A percentile compares a stretch with the other conserved stretches of the same genome.
phyloP scores from a whole-genome alignment of 371 early-diverging fungal genomes.

The Amoeboaphelidium protococcarum region DNA sequence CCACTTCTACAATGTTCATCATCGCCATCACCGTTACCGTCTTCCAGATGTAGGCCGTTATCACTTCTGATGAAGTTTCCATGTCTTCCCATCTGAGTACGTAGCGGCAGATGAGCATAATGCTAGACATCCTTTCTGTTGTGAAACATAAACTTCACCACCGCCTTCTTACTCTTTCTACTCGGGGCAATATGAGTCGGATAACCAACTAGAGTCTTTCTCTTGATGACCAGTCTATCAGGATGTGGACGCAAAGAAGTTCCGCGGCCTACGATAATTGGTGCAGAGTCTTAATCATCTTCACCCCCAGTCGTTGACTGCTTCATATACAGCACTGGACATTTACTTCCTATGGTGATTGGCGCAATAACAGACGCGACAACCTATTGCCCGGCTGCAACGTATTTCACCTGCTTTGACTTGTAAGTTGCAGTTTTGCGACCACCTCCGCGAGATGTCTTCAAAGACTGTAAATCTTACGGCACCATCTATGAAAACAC shows the following conservation, averaged over 20 bases:
- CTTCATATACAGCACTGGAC: too few species aligned
- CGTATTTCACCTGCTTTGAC: conserved; percentile 73
- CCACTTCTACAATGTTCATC: not conserved
- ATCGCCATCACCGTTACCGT: too few species aligned
- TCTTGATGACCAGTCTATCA: conserved; percentile 67
- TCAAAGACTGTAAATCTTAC: too few species aligned
- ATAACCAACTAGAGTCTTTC: conserved; percentile 75
- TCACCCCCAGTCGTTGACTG: not conserved
- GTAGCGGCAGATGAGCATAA: conserved; percentile 77
- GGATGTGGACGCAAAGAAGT: conserved; percentile 42
- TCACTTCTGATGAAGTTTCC: conserved; percentile 66
- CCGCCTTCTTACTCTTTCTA: conserved; percentile 18
- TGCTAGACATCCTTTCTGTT: conserved; percentile 65
- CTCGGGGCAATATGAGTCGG: conserved; percentile 54
- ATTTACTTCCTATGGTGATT: conserved; percentile 63
- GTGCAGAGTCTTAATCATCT: conserved; percentile 3
- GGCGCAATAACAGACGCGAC: conserved; percentile 71
- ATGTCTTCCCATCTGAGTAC: conserved; percentile 59
- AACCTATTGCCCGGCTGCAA: conserved; percentile 33
- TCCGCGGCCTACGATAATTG: conserved; percentile 50
- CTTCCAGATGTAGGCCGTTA: too few species aligned
- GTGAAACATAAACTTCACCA: conserved; percentile 89
- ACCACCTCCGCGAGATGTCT: too few species aligned
- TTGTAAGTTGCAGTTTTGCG: conserved; percentile 45
- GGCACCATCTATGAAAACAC: too few species aligned